phyloP scores from a whole-genome alignment of 306 rosid genomes.

The Trifolium subterraneum region DNA sequence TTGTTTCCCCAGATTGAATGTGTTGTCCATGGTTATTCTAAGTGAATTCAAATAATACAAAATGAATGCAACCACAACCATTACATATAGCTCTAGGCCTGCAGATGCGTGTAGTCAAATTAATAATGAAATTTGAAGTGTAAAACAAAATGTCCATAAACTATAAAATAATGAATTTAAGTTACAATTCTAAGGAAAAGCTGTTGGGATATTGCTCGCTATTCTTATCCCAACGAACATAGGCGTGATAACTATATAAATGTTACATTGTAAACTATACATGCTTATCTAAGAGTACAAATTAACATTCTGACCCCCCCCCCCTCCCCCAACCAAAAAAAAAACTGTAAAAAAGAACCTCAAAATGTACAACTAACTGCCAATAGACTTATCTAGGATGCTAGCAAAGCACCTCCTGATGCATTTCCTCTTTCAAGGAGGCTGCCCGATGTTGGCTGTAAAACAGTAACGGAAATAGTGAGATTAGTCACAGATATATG shows the following conservation, averaged over 20 bases:
- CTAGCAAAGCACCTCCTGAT: conserved; percentile 56
- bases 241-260: conserved; percentile 21
- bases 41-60: conserved; percentile 14
- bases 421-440: conserved; percentile 71
- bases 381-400: conserved; percentile 42
- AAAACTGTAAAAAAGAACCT: background rate
- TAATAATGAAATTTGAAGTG: conserved; percentile 10
- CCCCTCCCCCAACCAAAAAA: too few relatives aligned
- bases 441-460: conserved; percentile 64
- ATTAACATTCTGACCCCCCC: background rate
- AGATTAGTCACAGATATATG: conserved; percentile 28
- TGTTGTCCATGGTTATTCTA: background rate
- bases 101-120: conserved; percentile 10
- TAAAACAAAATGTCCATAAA: background rate
- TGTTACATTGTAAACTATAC: conserved; percentile 34
- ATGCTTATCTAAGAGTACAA: conserved; percentile 34
- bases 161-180: conserved; percentile 21
- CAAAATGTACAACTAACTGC: conserved; percentile 33
- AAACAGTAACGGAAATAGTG: conserved; percentile 33
- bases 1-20: background rate
- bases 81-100: background rate
- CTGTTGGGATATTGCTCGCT: conserved; percentile 37
- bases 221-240: conserved; percentile 48
- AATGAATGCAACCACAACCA: conserved; percentile 30
- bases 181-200: conserved; percentile 22